Conservation (phyloP, 192 early-diverging fungal species). For the Fimicolochytrium jonesii region DNA sequence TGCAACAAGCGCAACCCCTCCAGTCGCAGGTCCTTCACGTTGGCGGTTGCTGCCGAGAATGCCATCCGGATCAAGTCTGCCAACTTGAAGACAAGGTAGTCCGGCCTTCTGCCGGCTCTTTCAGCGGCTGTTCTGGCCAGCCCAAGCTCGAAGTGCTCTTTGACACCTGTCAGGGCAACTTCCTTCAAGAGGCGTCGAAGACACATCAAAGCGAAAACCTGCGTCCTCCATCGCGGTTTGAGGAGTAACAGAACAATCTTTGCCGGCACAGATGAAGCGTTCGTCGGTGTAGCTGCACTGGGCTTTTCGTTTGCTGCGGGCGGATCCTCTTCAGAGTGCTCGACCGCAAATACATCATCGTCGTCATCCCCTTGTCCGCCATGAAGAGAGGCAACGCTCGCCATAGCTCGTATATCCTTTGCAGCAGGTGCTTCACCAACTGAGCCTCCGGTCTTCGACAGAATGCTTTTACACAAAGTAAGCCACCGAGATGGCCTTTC, state of each 20-base stretch:
- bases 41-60: slow-evolving; percentile 79
- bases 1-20: slow-evolving; percentile 78
- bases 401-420: slow-evolving; percentile 3
- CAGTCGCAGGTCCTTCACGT: slow-evolving; percentile 66
- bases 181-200: slow-evolving; percentile 62
- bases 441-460: slow-evolving; percentile 53
- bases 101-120: slow-evolving; percentile 26
- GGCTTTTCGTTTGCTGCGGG: slow-evolving; percentile 18
- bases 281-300: slow-evolving; percentile 8
- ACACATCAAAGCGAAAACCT: slow-evolving; percentile 73
- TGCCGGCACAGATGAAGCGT: slow-evolving; percentile 1
- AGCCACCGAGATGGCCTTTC: slow-evolving; percentile 78
- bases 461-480: slow-evolving; percentile 71
- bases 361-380: slow-evolving; percentile 29
- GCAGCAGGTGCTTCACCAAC: slow-evolving; percentile 13
- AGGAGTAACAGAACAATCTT: slow-evolving; percentile 34
- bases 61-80: slow-evolving; percentile 87
- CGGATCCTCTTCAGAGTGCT: slow-evolving; percentile 42
- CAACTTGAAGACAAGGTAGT: slow-evolving; percentile 72
- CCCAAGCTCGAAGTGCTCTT: slow-evolving; percentile 67
- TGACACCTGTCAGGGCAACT: slow-evolving; percentile 49
- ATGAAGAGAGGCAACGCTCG: neutral
- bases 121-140: slow-evolving; percentile 2
- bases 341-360: slow-evolving; percentile 41
- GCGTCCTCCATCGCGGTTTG: slow-evolving; percentile 70